Percentiles rank a stretch among this genome's conserved stretches.
These are phyloP conservation scores for Aureobasidium sp. DNA, from an alignment of 2,329 filamentous ascomycete genomes.

Conservation along the genomic window DNA sequence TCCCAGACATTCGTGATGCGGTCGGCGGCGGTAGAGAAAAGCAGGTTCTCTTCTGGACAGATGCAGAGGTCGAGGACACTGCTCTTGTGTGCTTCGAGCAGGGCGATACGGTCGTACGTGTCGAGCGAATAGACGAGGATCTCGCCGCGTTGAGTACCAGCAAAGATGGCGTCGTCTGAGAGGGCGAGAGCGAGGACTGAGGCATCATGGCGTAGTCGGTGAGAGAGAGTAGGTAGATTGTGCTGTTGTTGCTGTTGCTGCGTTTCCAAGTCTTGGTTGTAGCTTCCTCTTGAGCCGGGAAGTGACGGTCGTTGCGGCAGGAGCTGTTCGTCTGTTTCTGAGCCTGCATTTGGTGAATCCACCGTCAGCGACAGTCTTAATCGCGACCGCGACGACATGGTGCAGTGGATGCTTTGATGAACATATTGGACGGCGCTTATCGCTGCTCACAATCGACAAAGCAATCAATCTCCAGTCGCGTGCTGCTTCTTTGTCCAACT, in stretches of 20 bases:
- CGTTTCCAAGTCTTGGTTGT: neutral
- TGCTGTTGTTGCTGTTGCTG: conserved; percentile 10
- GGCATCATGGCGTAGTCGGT: conserved; percentile 68
- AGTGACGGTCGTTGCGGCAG: neutral
- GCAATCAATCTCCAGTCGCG: neutral
- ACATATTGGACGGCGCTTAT: neutral
- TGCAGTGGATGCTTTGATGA: neutral
- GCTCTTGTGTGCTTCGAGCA: conserved; percentile 82
- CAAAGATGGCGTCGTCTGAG: conserved; percentile 75
- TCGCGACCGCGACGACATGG: conserved; percentile 2
- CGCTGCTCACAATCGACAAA: neutral
- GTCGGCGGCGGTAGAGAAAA: conserved; percentile 91
- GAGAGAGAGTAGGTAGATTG: conserved; percentile 55
- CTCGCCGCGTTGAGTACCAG: conserved; percentile 87
- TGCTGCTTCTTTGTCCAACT: neutral
- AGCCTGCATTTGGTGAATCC: conserved; percentile 15
- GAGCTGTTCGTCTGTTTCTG: conserved; percentile 18
- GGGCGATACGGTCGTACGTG: conserved; percentile 72
- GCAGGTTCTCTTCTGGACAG: conserved; percentile 63
- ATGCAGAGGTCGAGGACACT: conserved; percentile 82
- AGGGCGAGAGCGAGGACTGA: conserved; percentile 78
- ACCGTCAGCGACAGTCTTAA: conserved; percentile 3
- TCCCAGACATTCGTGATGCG: conserved; percentile 93
- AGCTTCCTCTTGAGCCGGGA: neutral
- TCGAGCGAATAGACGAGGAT: conserved; percentile 85